Evolutionary conservation across 495 filamentous ascomycete genomes (phyloP).

Genomic region (Penicillium pulvis): DNA sequence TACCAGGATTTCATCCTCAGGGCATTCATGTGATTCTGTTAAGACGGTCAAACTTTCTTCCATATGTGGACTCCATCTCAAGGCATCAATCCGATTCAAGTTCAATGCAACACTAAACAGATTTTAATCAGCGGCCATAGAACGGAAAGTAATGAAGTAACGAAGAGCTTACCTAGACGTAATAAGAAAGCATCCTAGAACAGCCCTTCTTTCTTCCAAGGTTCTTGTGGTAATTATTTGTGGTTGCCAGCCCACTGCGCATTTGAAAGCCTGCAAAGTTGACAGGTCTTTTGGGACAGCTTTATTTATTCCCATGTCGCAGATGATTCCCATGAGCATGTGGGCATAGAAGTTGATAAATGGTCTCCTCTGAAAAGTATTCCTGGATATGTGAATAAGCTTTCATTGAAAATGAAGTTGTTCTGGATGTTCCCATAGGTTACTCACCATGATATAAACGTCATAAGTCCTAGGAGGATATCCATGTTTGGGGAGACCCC

Average conservation of each 20-base stretch:
- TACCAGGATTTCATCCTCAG: slow-evolving; percentile 53
- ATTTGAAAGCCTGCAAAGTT: slow-evolving; percentile 28
- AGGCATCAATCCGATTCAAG: slow-evolving; percentile 47
- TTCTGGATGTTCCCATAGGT: neutral
- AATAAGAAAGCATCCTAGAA: slow-evolving; percentile 54
- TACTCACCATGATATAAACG: slow-evolving; percentile 47
- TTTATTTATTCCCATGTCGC: slow-evolving; percentile 59
- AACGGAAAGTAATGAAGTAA: neutral
- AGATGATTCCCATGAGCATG: slow-evolving; percentile 53
- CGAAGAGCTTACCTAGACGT: slow-evolving; percentile 47
- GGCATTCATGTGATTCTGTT: slow-evolving; percentile 45
- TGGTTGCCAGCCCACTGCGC: slow-evolving; percentile 22
- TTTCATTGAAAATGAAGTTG: neutral
- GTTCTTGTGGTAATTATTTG: slow-evolving; percentile 33
- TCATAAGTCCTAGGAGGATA: slow-evolving; percentile 56
- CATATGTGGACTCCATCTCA: slow-evolving; percentile 56
- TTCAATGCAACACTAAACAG: slow-evolving; percentile 41
- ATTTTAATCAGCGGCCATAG: neutral
- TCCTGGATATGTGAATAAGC: slow-evolving; percentile 12
- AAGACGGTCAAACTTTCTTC: slow-evolving; percentile 52
- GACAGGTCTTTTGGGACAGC: slow-evolving; percentile 30
- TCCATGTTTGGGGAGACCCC: slow-evolving; percentile 54
- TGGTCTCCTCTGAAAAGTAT: slow-evolving; percentile 19
- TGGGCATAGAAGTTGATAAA: slow-evolving; percentile 46
- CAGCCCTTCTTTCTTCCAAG: slow-evolving; percentile 54